These are phyloP conservation scores for Pharnaceum exiguum DNA, from an alignment of 148 eudicot genomes.

Conservation along the genomic window DNA sequence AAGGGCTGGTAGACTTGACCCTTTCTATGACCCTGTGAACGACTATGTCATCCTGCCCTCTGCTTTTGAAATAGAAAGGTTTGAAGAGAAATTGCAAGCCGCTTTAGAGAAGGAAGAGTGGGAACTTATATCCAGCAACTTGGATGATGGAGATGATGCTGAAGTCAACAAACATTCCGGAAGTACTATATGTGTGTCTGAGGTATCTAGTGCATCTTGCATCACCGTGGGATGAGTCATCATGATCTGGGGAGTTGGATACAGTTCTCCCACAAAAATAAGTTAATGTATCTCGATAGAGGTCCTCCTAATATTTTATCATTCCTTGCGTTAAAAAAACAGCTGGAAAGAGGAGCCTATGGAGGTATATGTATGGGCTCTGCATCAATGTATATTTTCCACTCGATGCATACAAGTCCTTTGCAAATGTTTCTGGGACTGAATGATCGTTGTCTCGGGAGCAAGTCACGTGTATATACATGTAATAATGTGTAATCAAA, in stretches of 20 bases:
- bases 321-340: no score
- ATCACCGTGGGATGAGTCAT: slow-evolving; percentile 15
- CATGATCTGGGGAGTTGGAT: neutral
- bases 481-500: no score
- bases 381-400: no score
- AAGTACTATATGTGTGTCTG: slow-evolving; percentile 15
- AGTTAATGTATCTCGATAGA: no score
- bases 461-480: no score
- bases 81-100: slow-evolving; percentile 38
- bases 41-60: slow-evolving; percentile 93
- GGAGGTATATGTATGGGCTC: no score
- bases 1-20: slow-evolving; percentile 79
- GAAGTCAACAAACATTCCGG: slow-evolving; percentile 10
- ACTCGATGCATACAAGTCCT: no score
- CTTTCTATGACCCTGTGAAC: slow-evolving; percentile 81
- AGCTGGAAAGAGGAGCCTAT: no score
- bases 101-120: slow-evolving; percentile 70
- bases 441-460: no score
- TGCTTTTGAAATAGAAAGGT: slow-evolving; percentile 53
- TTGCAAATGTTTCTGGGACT: no score
- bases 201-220: slow-evolving; percentile 9
- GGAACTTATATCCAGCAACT: slow-evolving; percentile 40
- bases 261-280: no score
- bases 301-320: no score
- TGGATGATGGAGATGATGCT: slow-evolving; percentile 9